These are phyloP conservation scores for Colletotrichum cordylinicola DNA, from an alignment of 2,329 filamentous ascomycete genomes.

Conservation along the genomic window DNA sequence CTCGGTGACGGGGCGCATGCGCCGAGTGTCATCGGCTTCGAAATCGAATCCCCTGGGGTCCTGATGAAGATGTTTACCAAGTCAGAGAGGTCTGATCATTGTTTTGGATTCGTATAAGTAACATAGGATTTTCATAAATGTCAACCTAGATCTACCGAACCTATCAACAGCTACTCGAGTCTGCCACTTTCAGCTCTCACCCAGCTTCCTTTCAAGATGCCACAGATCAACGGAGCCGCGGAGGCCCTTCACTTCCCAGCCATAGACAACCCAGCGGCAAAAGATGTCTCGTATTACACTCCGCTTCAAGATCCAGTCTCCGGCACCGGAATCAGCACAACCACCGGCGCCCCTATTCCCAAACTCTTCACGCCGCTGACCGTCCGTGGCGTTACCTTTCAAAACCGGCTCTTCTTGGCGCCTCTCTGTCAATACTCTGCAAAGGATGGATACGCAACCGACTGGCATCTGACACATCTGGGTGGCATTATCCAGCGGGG, in stretches of 20 bases:
- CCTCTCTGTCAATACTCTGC: slow-evolving; percentile 55
- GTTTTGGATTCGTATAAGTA: not conserved
- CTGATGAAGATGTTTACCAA: not conserved
- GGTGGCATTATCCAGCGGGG: slow-evolving; percentile 76
- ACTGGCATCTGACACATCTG: slow-evolving; percentile 77
- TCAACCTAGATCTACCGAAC: not conserved
- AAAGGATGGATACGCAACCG: slow-evolving; percentile 64
- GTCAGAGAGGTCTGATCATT: not conserved
- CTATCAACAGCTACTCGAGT: not conserved
- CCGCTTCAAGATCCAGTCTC: slow-evolving; percentile 49
- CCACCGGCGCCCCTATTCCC: slow-evolving; percentile 53
- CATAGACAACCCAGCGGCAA: slow-evolving; percentile 29
- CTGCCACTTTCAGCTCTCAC: not conserved
- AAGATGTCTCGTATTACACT: slow-evolving; percentile 51
- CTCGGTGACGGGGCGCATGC: not conserved
- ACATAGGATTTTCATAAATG: not conserved
- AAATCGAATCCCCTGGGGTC: not conserved
- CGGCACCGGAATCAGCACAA: slow-evolving; percentile 46
- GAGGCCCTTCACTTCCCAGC: not conserved
- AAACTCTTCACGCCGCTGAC: slow-evolving; percentile 54
- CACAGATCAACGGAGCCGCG: not conserved
- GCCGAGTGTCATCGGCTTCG: not conserved
- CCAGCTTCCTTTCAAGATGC: not conserved
- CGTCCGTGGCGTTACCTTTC: slow-evolving; percentile 49
- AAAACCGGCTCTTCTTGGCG: slow-evolving; percentile 51